These are phyloP conservation scores for Brasenia schreberi DNA, from an alignment of 164 flowering plant genomes.

Conservation along the genomic window DNA sequence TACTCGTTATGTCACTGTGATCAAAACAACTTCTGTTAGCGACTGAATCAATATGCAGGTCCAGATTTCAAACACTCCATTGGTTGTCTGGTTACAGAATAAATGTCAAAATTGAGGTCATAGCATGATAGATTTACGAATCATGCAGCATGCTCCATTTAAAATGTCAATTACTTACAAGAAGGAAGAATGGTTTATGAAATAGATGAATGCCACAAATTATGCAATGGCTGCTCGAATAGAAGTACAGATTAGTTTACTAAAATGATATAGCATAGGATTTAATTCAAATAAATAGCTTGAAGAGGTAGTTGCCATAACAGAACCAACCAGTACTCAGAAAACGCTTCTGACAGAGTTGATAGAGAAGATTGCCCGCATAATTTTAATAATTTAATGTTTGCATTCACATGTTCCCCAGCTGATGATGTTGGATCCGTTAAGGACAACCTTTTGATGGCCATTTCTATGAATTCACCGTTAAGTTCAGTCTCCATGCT, in stretches of 20 bases:
- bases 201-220: not conserved
- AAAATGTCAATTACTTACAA: not conserved
- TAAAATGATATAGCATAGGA: not conserved
- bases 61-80: not conserved
- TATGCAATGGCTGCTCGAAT: not conserved
- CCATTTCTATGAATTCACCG: slow-evolving; percentile 34
- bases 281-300: not conserved
- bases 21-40: not conserved
- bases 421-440: slow-evolving; percentile 23
- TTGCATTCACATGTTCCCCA: slow-evolving; percentile 28
- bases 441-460: slow-evolving; percentile 50
- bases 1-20: slow-evolving; percentile 36
- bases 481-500: slow-evolving; percentile 8
- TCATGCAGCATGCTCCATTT: not conserved
- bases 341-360: slow-evolving; percentile 45
- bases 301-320: not conserved
- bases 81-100: not conserved
- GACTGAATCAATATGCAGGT: slow-evolving; percentile 1
- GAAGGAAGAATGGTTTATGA: not conserved
- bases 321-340: slow-evolving; percentile 51
- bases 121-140: not conserved
- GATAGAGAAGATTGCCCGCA: slow-evolving; percentile 74
- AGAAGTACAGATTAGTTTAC: not conserved
- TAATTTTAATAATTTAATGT: slow-evolving; percentile 37
- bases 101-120: not conserved